Conservation (phyloP, 768 basidiomycete species). For the Aureoboletus auriporus region DNA sequence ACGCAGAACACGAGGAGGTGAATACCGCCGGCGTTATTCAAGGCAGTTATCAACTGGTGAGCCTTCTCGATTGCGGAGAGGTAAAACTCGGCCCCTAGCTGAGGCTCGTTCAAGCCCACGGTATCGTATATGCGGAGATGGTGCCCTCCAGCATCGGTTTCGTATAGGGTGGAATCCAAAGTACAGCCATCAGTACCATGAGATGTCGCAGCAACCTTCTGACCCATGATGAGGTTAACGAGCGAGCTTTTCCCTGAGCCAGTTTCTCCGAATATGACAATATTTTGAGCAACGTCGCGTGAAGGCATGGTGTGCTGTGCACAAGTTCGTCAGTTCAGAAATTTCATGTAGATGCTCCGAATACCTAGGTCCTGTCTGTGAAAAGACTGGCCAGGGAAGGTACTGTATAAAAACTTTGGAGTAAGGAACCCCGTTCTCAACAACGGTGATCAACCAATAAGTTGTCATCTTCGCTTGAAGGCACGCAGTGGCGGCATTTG, state of each 20-base stretch:
- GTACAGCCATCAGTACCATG: conserved; percentile 35
- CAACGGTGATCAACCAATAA: neutral
- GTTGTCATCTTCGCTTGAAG: no score
- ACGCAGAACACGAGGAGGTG: conserved; percentile 38
- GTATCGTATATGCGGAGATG: conserved; percentile 29
- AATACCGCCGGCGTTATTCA: conserved; percentile 30
- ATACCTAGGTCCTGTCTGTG: neutral
- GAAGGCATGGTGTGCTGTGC: conserved; percentile 14
- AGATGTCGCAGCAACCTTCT: conserved; percentile 28
- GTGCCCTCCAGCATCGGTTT: conserved; percentile 10
- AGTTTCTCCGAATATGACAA: conserved; percentile 31
- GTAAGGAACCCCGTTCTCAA: neutral
- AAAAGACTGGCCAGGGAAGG: neutral
- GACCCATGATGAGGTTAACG: conserved; percentile 38
- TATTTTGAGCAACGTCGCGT: conserved; percentile 18
- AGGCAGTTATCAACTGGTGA: conserved; percentile 26
- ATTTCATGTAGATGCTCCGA: neutral
- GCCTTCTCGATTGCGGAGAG: conserved; percentile 28
- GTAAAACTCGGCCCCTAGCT: conserved; percentile 18
- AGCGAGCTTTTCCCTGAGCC: conserved; percentile 41
- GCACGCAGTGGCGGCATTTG: neutral
- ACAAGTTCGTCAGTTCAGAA: conserved; percentile 3
- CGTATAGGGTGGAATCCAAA: conserved; percentile 25
- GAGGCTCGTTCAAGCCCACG: conserved; percentile 28
- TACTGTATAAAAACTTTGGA: neutral